A percentile compares a stretch with the other conserved stretches of the same genome.
These are phyloP conservation scores for Thermothelomyces thermophilus DNA, from an alignment of 2,329 filamentous ascomycete genomes.

Conservation along the genomic window DNA sequence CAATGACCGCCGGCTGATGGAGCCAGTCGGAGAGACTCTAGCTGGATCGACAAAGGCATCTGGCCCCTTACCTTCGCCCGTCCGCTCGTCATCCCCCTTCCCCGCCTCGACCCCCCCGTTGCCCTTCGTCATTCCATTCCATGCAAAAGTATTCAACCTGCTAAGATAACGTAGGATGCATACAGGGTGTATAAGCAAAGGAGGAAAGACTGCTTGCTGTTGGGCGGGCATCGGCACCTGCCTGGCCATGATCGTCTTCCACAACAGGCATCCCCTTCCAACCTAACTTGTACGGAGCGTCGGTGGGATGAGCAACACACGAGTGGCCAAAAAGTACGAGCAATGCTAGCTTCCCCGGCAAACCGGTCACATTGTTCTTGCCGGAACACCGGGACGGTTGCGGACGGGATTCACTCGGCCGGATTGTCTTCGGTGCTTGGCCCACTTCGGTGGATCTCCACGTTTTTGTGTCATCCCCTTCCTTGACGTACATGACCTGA, in stretches of 20 bases:
- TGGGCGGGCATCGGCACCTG: background rate
- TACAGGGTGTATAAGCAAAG: conserved; percentile 6
- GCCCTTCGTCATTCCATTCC: conserved; percentile 7
- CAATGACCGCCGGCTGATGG: conserved; percentile 12
- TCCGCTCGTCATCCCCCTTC: conserved; percentile 27
- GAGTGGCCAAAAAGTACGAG: background rate
- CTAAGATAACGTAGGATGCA: background rate
- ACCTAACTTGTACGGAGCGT: no score
- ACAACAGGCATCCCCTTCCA: background rate
- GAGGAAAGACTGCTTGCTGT: background rate
- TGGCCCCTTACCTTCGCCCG: conserved; percentile 23
- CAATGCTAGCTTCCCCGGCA: background rate
- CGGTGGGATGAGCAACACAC: background rate
- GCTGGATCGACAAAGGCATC: conserved; percentile 16
- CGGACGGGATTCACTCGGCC: conserved; percentile 9
- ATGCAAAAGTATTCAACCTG: background rate
- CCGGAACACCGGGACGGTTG: conserved; percentile 5
- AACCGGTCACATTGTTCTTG: conserved; percentile 2
- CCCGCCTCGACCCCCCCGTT: conserved; percentile 16
- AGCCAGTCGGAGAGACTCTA: conserved; percentile 9
- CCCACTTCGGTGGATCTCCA: conserved; percentile 12
- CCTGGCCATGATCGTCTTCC: no score
- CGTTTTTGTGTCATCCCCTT: conserved; percentile 14
- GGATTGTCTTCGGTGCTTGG: conserved; percentile 11
- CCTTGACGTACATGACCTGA: conserved; percentile 21